phyloP scores from a whole-genome alignment of 148 eudicot genomes.

The Polygonum maritimum region DNA sequence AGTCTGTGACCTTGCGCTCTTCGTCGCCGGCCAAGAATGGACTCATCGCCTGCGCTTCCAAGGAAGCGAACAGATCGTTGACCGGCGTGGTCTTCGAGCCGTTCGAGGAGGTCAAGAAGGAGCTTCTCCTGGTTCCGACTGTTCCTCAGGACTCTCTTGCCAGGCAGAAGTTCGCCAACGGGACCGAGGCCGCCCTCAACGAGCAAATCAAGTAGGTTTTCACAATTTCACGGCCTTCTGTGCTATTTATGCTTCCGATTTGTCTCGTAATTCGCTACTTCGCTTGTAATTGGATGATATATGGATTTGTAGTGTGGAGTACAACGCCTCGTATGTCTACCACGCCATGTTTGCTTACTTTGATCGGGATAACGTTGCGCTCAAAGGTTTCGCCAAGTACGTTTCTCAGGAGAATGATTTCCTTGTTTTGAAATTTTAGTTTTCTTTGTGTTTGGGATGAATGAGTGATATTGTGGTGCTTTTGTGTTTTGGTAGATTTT shows the following conservation, averaged over 20 bases:
- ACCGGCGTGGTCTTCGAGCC: slow-evolving; percentile 53
- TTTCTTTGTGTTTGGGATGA: not conserved
- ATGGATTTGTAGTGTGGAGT: slow-evolving; percentile 64
- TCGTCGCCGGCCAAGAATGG: slow-evolving; percentile 18
- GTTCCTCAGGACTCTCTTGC: slow-evolving; percentile 55
- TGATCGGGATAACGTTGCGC: slow-evolving; percentile 94
- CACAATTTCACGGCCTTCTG: no score
- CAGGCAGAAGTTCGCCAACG: slow-evolving; percentile 42
- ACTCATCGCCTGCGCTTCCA: slow-evolving; percentile 17
- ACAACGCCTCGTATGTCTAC: slow-evolving; percentile 85
- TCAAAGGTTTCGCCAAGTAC: slow-evolving; percentile 89
- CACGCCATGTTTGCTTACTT: slow-evolving; percentile 96
- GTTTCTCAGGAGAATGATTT: not conserved
- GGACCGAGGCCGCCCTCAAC: slow-evolving; percentile 63
- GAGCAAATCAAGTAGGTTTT: slow-evolving; percentile 77
- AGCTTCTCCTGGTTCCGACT: slow-evolving; percentile 46
- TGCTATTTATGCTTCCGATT: not conserved
- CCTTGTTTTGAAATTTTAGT: not conserved
- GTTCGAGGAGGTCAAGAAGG: slow-evolving; percentile 62
- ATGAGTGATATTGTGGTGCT: not conserved
- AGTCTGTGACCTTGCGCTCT: not conserved
- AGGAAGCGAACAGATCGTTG: slow-evolving; percentile 26
- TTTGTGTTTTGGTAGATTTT: slow-evolving; percentile 41
- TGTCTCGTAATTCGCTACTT: not conserved
- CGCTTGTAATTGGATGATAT: not conserved